Evolutionary conservation across 2,329 filamentous ascomycete species (phyloP).

Genomic region (Phyllosticta citribraziliensis): DNA sequence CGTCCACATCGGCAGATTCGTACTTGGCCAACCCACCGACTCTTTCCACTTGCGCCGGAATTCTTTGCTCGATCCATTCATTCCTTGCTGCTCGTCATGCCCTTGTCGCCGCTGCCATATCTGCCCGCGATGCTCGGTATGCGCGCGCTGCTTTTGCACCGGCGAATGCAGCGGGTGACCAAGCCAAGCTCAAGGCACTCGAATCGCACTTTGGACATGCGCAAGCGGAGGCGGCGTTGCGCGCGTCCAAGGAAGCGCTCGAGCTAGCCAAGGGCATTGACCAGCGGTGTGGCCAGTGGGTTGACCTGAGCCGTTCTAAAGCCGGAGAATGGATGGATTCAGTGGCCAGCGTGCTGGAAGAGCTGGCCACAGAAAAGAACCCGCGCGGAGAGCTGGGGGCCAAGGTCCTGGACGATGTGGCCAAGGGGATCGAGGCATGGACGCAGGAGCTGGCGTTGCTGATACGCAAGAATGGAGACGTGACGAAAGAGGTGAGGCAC

Average conservation of each 20-base stretch:
- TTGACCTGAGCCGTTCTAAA: slow-evolving; percentile 40
- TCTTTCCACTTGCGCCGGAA: slow-evolving; percentile 27
- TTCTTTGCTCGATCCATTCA: slow-evolving; percentile 36
- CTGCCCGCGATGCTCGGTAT: slow-evolving; percentile 45
- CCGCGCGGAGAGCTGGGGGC: neutral
- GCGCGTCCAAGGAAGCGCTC: slow-evolving; percentile 40
- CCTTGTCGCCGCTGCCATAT: slow-evolving; percentile 38
- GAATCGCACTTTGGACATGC: slow-evolving; percentile 36
- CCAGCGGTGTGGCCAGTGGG: slow-evolving; percentile 41
- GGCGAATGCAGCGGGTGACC: slow-evolving; percentile 43
- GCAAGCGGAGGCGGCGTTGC: slow-evolving; percentile 41
- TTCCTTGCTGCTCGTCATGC: slow-evolving; percentile 42
- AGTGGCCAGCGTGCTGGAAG: slow-evolving; percentile 34
- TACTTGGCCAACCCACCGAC: slow-evolving; percentile 20
- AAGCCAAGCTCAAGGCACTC: slow-evolving; percentile 39
- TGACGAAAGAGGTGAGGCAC: slow-evolving; percentile 37
- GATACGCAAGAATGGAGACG: slow-evolving; percentile 21
- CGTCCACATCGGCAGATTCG: slow-evolving; percentile 25
- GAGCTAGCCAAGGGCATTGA: slow-evolving; percentile 41
- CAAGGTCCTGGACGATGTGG: neutral
- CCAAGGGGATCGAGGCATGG: neutral
- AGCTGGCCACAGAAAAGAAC: slow-evolving; percentile 18
- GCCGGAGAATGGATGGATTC: slow-evolving; percentile 43
- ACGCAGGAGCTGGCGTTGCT: neutral
- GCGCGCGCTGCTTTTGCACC: slow-evolving; percentile 45